Percentiles rank a stretch among this genome's conserved stretches.
These are phyloP conservation scores for Didymella pomorum DNA, from an alignment of 2,329 filamentous ascomycete species.

Conservation along the genomic window DNA sequence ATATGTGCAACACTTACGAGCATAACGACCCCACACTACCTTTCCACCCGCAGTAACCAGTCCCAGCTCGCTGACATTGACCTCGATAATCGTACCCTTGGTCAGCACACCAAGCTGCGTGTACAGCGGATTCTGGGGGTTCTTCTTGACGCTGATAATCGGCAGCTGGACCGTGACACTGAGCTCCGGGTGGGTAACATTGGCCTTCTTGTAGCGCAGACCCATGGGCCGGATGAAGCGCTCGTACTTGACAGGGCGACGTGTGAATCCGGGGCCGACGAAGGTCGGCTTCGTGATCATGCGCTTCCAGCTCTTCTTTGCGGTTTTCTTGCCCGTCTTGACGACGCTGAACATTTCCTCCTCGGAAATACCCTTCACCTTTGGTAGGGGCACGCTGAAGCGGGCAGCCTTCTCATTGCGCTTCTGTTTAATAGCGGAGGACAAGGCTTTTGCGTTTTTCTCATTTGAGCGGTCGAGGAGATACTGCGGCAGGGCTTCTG, in stretches of 20 bases:
- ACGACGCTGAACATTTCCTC: conserved; percentile 97
- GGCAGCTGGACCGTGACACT: conserved; percentile 85
- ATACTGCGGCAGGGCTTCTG: conserved; percentile 87
- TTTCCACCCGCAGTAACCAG: conserved; percentile 91
- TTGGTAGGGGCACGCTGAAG: conserved; percentile 90
- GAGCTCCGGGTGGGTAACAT: conserved; percentile 77
- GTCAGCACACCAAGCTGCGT: conserved; percentile 86
- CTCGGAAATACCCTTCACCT: conserved; percentile 91
- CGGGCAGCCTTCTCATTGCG: conserved; percentile 86
- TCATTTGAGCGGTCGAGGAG: conserved; percentile 83
- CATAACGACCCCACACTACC: conserved; percentile 56
- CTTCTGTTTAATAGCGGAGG: conserved; percentile 93
- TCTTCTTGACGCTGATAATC: conserved; percentile 75
- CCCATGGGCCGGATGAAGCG: conserved; percentile 62
- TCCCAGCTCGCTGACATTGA: conserved; percentile 92
- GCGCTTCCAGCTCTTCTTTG: conserved; percentile 81
- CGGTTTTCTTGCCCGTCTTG: conserved; percentile 85
- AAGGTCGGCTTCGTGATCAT: conserved; percentile 86
- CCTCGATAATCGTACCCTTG: conserved; percentile 71
- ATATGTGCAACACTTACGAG: conserved; percentile 33
- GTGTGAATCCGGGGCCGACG: conserved; percentile 88
- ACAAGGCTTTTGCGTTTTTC: conserved; percentile 76
- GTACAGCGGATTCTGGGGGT: conserved; percentile 86
- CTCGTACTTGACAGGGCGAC: conserved; percentile 80
- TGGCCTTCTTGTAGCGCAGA: conserved; percentile 80